A percentile compares a stretch with the other conserved stretches of the same genome.
These are phyloP conservation scores for Termitomyces titanicus DNA, from an alignment of 768 basidiomycete species.

Conservation along the genomic window DNA sequence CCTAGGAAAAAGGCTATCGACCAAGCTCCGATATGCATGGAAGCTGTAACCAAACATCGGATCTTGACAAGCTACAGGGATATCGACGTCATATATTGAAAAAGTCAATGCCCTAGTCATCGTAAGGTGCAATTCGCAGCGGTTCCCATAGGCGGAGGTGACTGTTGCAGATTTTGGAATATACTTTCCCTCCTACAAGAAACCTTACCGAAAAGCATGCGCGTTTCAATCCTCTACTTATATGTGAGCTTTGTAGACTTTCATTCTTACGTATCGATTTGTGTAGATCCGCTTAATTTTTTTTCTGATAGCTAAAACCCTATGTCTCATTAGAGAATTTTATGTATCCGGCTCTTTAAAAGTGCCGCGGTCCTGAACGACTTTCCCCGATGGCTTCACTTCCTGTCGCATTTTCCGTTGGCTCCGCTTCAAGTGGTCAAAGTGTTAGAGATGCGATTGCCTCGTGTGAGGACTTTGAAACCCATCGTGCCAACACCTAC, in stretches of 20 bases:
- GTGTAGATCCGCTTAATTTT: background rate
- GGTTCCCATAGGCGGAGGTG: background rate
- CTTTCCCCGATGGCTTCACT: constrained; percentile 40
- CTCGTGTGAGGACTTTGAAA: constrained; percentile 43
- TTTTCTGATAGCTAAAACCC: background rate
- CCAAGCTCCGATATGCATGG: background rate
- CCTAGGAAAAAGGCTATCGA: background rate
- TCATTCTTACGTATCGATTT: background rate
- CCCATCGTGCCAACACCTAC: background rate
- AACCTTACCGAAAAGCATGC: too few relatives aligned
- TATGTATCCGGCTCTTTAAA: background rate
- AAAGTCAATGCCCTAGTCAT: background rate
- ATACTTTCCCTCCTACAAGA: too few relatives aligned
- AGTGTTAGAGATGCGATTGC: constrained; percentile 55
- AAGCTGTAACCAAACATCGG: background rate
- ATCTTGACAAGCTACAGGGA: background rate
- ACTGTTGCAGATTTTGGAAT: too few relatives aligned
- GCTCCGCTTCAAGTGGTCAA: constrained; percentile 44
- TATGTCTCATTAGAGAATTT: background rate
- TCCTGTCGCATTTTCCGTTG: constrained; percentile 38
- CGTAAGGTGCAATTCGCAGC: background rate
- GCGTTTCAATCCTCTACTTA: background rate
- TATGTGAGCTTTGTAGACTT: background rate
- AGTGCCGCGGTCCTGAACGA: background rate
- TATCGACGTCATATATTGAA: background rate